Conservation (phyloP, 2,329 filamentous ascomycete species). For the Pseudogymnoascus sp. region DNA sequence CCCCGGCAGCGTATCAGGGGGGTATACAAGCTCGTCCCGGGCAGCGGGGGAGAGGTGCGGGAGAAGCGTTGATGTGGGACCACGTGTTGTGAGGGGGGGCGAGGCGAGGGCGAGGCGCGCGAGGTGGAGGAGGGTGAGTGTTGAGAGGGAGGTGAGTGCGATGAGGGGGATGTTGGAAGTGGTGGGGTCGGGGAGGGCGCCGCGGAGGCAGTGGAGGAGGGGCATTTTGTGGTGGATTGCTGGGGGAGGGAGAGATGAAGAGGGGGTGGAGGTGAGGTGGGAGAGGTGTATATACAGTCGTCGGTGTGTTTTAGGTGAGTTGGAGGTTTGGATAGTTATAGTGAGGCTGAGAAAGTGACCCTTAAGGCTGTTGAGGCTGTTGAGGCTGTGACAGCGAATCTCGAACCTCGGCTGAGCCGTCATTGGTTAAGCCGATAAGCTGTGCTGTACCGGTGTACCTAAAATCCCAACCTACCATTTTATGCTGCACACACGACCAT, state of each 20-base stretch:
- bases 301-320: too few species aligned
- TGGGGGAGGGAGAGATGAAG: not conserved
- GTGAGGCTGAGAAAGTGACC: not conserved
- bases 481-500: not conserved
- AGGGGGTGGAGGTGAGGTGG: not conserved
- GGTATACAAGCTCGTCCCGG: conserved; percentile 47
- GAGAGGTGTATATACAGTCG: not conserved
- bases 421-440: not conserved
- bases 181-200: not conserved
- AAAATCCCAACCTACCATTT: not conserved
- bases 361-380: too few species aligned
- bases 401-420: not conserved
- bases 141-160: conserved; percentile 8
- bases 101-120: conserved; percentile 10
- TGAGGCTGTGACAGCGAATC: not conserved
- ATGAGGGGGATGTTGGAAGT: not conserved
- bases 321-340: not conserved
- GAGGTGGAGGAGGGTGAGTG: conserved; percentile 14
- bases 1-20: conserved; percentile 61
- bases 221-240: not conserved
- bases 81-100: conserved; percentile 15
- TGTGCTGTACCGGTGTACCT: not conserved
- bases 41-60: conserved; percentile 23
- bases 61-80: conserved; percentile 20
- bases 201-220: not conserved